phyloP scores from a whole-genome alignment of 2,329 filamentous ascomycete species.

The Penicillium sp. region DNA sequence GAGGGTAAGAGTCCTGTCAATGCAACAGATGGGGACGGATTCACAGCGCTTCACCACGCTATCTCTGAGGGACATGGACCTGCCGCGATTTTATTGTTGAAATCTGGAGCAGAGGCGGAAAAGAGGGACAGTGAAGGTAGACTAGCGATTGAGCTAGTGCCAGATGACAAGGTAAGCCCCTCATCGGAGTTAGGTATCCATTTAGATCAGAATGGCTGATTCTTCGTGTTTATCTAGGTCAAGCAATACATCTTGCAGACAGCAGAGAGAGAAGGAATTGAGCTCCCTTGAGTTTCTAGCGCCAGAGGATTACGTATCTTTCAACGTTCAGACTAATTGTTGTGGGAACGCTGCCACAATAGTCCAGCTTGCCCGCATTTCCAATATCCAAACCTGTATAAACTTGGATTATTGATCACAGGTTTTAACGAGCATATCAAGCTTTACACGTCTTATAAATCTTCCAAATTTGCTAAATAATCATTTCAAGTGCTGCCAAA shows the following conservation, averaged over 20 bases:
- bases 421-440: not conserved
- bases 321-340: not conserved
- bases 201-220: conserved; percentile 2
- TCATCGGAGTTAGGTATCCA: not conserved
- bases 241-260: conserved; percentile 72
- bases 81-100: conserved; percentile 76
- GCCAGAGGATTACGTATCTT: conserved; percentile 4
- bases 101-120: conserved; percentile 76
- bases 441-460: not conserved
- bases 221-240: conserved; percentile 50
- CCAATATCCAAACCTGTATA: not conserved
- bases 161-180: conserved; percentile 71
- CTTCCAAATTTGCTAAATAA: not conserved
- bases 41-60: conserved; percentile 83
- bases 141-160: conserved; percentile 76
- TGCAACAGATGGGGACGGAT: conserved; percentile 75
- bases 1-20: conserved; percentile 75
- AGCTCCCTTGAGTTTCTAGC: conserved; percentile 41
- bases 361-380: conserved; percentile 14
- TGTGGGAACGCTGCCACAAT: not conserved
- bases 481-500: not conserved
- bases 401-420: not conserved
- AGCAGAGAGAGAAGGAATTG: conserved; percentile 82
- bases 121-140: conserved; percentile 71
- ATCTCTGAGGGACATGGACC: conserved; percentile 65